A percentile compares a stretch with the other conserved stretches of the same genome.
These are phyloP conservation scores for Tardiomyces depauwii DNA, from an alignment of 1,139 yeast genomes.

Conservation along the genomic window DNA sequence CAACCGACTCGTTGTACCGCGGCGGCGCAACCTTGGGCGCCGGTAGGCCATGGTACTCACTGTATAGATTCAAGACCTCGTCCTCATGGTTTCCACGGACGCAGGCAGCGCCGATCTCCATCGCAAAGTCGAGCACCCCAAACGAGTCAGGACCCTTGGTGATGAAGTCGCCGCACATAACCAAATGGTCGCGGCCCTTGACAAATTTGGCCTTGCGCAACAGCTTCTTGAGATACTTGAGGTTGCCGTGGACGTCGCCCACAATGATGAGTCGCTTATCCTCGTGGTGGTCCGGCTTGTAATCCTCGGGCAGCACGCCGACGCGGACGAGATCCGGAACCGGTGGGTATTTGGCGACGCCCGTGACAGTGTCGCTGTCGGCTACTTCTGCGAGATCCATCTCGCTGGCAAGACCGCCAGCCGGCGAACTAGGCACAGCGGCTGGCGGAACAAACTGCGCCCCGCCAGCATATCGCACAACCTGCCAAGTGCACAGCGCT, in stretches of 20 bases:
- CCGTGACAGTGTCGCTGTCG: too few species aligned
- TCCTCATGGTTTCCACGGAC: conserved; percentile 86
- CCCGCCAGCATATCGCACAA: too few species aligned
- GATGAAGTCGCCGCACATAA: conserved; percentile 74
- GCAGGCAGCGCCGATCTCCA: conserved; percentile 45
- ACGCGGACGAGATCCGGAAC: conserved; percentile 4
- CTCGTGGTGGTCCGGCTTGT: conserved; percentile 12
- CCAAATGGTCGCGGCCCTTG: conserved; percentile 41
- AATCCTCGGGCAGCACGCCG: conserved; percentile 5
- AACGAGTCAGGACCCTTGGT: conserved; percentile 75
- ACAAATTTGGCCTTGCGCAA: conserved; percentile 36
- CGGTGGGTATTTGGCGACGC: background rate
- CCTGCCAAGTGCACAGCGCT: too few species aligned
- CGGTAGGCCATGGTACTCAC: conserved; percentile 42
- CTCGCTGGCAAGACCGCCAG: too few species aligned
- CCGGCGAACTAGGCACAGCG: too few species aligned
- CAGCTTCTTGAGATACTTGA: conserved; percentile 40
- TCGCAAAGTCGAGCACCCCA: conserved; percentile 56
- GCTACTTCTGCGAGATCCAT: background rate
- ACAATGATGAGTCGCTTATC: conserved; percentile 45
- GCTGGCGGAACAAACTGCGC: too few species aligned
- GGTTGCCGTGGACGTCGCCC: conserved; percentile 87
- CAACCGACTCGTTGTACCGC: background rate
- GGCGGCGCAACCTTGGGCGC: conserved; percentile 21
- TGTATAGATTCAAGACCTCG: conserved; percentile 49